Evolutionary conservation across 805 yeast species (phyloP), one percentile per base, ranked within the genome.

Genomic region (Nakazawaea sp.): DNA sequence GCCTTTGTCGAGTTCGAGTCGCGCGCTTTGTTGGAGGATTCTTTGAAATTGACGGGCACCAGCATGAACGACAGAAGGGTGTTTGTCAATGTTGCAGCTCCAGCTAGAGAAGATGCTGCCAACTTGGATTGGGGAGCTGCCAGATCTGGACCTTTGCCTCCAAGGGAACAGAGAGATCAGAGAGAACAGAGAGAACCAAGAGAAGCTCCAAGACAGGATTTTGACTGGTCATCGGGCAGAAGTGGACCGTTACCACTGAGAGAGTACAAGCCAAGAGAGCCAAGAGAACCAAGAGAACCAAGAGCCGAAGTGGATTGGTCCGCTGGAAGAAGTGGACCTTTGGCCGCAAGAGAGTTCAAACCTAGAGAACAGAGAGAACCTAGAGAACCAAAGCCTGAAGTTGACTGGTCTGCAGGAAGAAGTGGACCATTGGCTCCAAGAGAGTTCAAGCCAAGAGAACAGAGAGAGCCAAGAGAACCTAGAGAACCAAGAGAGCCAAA

Each of bases 71-170:
- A 73, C 26, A 64, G 78, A 57, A 64, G 62, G 51, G 63, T 70
- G 43, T 74, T 60, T 43, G 73, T 75, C 38, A 68, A 67, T 44
- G 81, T 75, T 33, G 80, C 81, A 30, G 78, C 79, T 27, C 80
- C 80, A 12, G 69, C 63, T 42, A 71, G 62, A 44, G 63, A 57
- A 33, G 68, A 62, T 35, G 59, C 56, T 19, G 71, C 64, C 54
- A 33, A 45, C 20, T 33, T 43, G 18, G 51, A 50, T 27, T 64
- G 72, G 72, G 52, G 66, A 48, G 4, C 46, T 19, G 44, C 40
- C 42, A 45, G 41, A 50, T 47, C 38, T 41, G 41, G 41, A n/a
- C 33, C 29, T 32, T 47, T 21, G 48, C 55, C 48, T 36, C 52
- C 41, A 46, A 39, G 50, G 29, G 45, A 54, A 43, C 36, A 59